Conservation (phyloP, 805 yeast species). For the Debaryomyces hansenii region DNA sequence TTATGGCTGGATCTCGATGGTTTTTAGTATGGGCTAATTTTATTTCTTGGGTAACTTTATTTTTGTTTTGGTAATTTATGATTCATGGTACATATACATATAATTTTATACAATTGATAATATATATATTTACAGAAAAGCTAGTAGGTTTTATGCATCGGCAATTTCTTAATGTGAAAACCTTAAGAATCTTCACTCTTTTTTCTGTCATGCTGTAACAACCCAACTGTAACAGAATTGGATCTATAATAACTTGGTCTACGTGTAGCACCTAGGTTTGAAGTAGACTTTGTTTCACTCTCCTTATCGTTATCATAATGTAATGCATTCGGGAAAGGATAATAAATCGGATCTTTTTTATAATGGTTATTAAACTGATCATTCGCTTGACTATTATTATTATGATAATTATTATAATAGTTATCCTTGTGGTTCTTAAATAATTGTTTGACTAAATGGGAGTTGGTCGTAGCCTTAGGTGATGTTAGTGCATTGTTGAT, state of each 20-base stretch:
- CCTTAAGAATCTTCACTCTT: neutral
- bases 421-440: slow-evolving; percentile 2
- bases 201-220: slow-evolving; percentile 28
- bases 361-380: slow-evolving; percentile 46
- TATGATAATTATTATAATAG: neutral
- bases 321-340: slow-evolving; percentile 41
- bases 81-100: neutral
- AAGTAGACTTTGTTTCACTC: slow-evolving; percentile 17
- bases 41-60: too few relatives aligned
- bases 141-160: too few relatives aligned
- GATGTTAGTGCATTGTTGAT: slow-evolving; percentile 32
- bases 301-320: slow-evolving; percentile 39
- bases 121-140: neutral
- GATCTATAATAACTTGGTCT: slow-evolving; percentile 35
- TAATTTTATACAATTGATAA: neutral
- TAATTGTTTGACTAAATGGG: slow-evolving; percentile 1
- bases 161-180: too few relatives aligned
- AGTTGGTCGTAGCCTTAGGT: slow-evolving; percentile 13
- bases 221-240: slow-evolving; percentile 40
- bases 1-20: too few relatives aligned
- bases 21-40: too few relatives aligned
- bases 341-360: slow-evolving; percentile 42
- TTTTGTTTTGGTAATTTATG: neutral
- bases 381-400: slow-evolving; percentile 9
- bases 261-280: slow-evolving; percentile 15